These are phyloP conservation scores for Funneliformis caledonium DNA, from an alignment of 371 early-diverging fungal species.

Conservation along the genomic window DNA sequence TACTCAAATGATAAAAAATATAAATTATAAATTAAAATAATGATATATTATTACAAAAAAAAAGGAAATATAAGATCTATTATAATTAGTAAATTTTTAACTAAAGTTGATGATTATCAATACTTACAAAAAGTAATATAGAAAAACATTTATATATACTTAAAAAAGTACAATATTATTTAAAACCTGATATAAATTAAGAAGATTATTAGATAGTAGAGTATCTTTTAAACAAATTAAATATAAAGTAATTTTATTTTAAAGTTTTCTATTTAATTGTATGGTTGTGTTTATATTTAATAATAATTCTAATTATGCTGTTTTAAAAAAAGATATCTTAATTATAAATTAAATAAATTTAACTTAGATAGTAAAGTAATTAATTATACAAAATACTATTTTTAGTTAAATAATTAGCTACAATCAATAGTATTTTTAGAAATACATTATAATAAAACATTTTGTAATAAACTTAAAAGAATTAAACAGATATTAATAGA, in stretches of 20 bases:
- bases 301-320: neutral
- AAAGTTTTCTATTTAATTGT: neutral
- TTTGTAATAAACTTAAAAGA: neutral
- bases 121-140: too few species aligned
- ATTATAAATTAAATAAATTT: neutral
- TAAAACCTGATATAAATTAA: too few species aligned
- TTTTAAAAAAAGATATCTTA: constrained; percentile 7
- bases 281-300: constrained; percentile 1
- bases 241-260: constrained; percentile 8
- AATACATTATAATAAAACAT: neutral
- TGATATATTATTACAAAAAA: too few species aligned
- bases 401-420: constrained; percentile 1
- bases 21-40: too few species aligned
- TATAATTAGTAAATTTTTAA: too few species aligned
- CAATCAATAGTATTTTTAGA: constrained; percentile 8
- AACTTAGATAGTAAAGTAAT: neutral
- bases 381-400: neutral
- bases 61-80: too few species aligned
- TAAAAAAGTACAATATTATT: neutral
- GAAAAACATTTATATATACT: constrained; percentile 9
- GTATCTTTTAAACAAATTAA: neutral
- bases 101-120: too few species aligned
- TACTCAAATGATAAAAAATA: too few species aligned
- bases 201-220: neutral
- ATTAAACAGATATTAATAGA: constrained; percentile 11